Evolutionary conservation across 345 rosid species (phyloP), one percentile per base, ranked within the genome.

Genomic region (Capsella bursapastoris): DNA sequence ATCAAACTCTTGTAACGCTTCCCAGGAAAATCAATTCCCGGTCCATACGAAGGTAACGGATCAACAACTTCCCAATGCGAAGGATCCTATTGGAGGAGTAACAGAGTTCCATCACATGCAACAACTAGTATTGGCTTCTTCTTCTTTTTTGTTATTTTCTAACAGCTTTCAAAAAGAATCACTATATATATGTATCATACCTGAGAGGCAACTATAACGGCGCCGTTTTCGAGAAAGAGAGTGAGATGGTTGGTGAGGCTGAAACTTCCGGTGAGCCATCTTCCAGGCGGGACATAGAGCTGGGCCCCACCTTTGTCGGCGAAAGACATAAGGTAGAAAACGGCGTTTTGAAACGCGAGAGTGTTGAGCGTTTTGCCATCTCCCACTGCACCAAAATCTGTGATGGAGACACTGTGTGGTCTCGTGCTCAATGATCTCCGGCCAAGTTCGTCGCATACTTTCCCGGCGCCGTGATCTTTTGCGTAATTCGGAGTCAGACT

Each of bases 331-430:
- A 81, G 65, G 74, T 79, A 80, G 74, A 81, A 82, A 60, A 84
- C 72, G 1, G 87, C 87, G 77, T 77, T 82, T 64, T 76, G 82
- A 78, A 86, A 86, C 55, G 87, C 87, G 48, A 81, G 66, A 22
- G 90, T 86, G 76, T 86, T 86, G 16, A 84, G 60, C 62, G 83
- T 86, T 78, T 78, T 65, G 50, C 90, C 90, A 40, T 84, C 87
- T 48, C 85, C 90, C 7, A 86, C 82, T 0, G 86, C 90, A 53
- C 90, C 87, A 64, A 86, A 86, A 74, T 84, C 90, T 47, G 76
- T 32, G 43, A 86, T 84, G 5, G 90, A 86, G 10, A 82, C 84
- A 73, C 80, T 79, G 78, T 82, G 84, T 50, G 82, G 82, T 67
- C 84, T 82, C 37, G 80, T 45, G 40, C 73, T 74, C 63, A 32